phyloP scores from a whole-genome alignment of 148 eudicot genomes.

The Chenopodium formosanum region DNA sequence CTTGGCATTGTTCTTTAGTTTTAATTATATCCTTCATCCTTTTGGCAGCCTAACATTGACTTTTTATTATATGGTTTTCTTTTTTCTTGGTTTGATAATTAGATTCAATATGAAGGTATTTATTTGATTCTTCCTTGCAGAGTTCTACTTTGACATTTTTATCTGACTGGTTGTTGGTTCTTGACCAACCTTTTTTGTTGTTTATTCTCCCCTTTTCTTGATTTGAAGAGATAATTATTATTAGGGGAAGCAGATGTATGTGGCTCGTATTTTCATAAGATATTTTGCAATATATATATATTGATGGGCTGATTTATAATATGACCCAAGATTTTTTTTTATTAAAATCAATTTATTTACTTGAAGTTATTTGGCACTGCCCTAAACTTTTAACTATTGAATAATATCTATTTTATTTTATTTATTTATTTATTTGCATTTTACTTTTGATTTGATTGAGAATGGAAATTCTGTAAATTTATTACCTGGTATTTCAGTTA shows the following conservation, averaged over 20 bases:
- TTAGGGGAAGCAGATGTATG: not conserved
- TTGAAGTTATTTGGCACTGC: not conserved
- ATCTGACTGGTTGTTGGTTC: constrained; percentile 17
- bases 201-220: not conserved
- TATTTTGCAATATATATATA: not conserved
- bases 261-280: not conserved
- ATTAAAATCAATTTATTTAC: not conserved
- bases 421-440: not conserved
- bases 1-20: constrained; percentile 9
- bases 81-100: not conserved
- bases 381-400: not conserved
- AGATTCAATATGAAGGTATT: constrained; percentile 11
- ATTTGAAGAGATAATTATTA: not conserved
- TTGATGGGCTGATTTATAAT: not conserved
- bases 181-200: constrained; percentile 22
- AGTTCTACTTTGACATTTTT: constrained; percentile 33
- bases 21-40: constrained; percentile 22
- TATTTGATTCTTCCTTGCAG: constrained; percentile 21
- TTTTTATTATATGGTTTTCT: not conserved
- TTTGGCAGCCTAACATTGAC: constrained; percentile 40
- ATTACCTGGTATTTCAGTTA: not conserved
- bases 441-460: not conserved
- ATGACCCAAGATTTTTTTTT: not conserved
- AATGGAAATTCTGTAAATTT: not conserved
- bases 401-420: not conserved